These are phyloP conservation scores for Saccharomycopsis babjevae DNA, from an alignment of 805 yeast genomes.

Conservation along the genomic window DNA sequence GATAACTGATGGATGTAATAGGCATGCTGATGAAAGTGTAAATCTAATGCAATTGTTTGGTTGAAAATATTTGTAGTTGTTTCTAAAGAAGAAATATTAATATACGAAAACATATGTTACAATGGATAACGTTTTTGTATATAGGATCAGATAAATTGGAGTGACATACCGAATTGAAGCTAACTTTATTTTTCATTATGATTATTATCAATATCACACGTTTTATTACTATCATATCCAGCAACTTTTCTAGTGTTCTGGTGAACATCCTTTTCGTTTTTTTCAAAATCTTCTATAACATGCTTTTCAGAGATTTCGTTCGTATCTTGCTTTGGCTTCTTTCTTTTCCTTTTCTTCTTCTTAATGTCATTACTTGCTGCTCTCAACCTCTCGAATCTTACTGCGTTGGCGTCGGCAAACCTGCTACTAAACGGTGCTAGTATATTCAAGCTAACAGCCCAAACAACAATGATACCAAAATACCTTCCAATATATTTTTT, in stretches of 20 bases:
- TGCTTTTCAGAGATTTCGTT: not conserved
- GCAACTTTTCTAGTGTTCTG: not conserved
- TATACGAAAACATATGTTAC: too few species aligned
- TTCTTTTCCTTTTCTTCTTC: not conserved
- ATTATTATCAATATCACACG: not conserved
- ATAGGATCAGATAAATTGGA: too few species aligned
- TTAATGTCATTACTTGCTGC: not conserved
- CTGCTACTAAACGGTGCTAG: conserved; percentile 7
- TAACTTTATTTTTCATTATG: too few species aligned
- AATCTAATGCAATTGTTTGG: too few species aligned
- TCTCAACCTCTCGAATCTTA: conserved; percentile 1
- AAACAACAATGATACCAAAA: conserved; percentile 7
- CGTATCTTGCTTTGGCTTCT: not conserved
- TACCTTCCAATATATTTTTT: conserved; percentile 8
- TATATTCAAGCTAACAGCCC: conserved; percentile 1
- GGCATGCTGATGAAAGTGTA: too few species aligned
- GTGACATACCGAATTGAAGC: too few species aligned
- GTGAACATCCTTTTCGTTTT: not conserved
- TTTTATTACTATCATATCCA: not conserved
- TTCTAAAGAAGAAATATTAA: too few species aligned
- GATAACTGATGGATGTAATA: too few species aligned
- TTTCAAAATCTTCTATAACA: not conserved
- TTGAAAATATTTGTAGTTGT: too few species aligned
- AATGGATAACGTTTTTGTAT: too few species aligned
- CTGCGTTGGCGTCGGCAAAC: not conserved